Evolutionary conservation across 140 eudicot genomes (phyloP), one percentile per base, ranked within the genome.

Genomic region (Cichorium intybus): DNA sequence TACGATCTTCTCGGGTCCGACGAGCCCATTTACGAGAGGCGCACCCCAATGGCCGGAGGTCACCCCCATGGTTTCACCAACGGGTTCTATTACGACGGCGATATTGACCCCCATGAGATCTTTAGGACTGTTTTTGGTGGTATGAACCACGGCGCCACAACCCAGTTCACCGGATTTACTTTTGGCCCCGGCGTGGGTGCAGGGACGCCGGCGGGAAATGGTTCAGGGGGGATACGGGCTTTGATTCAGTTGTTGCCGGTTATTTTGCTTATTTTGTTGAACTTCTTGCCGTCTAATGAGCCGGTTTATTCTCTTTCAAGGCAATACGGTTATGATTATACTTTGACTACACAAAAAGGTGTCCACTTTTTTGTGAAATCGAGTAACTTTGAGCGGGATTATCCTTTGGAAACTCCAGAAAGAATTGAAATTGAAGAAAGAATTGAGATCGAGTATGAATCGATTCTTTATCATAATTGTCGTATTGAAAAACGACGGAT

Each of bases 71-170:
- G 87, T 61, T 80, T 80, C 45, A 14, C 39, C 64, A 82, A 80
- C 46, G 94, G 90, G 9, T 85, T 85, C 66, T 77, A 83, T 62
- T 74, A 83, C 23, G 91, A 75, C 9, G 84, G 66, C 46, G 95
- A 89, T 39, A 57, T 88, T 6, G 91, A 89, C 70, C 84, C 91
- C 0, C 95, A 89, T 6, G 95, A 89, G 81, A 85, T 89, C 15
- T 89, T 89, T 52, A 83, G 97, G 68, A 81, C 76, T 71, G 86
- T 89, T 54, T 82, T 80, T 23, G 95, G 94, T 33, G 87, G 91
- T 26, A 84, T 80, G 92, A 72, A 81, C 64, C 87, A 75, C 0
- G 79, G 73, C 20, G 79, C 81, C 10, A 77, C 87, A 3, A 78
- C 85, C 0, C 91, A 88, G 80, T 87, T 87, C 64, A 64, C 78